phyloP scores from a whole-genome alignment of 345 rosid species.

The Cardamine occulta region DNA sequence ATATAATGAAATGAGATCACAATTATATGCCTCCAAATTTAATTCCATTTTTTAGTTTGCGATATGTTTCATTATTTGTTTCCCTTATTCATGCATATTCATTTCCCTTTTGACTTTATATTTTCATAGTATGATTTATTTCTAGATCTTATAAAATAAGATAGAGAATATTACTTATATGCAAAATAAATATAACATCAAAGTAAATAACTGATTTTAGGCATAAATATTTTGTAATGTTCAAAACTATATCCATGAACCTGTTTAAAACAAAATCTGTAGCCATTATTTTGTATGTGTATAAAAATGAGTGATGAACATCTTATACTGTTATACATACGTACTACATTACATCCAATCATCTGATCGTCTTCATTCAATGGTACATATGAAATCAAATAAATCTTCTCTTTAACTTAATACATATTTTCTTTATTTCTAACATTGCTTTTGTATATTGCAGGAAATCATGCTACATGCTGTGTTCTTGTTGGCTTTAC shows the following conservation, averaged over 20 bases:
- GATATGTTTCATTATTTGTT: not conserved
- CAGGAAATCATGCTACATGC: conserved; percentile 11
- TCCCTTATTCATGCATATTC: not conserved
- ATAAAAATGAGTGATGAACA: conserved; percentile 7
- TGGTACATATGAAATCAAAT: conserved; percentile 20
- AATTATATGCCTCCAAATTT: not conserved
- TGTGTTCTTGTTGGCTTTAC: conserved; percentile 11
- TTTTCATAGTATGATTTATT: not conserved
- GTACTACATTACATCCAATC: not conserved
- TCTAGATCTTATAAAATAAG: not conserved
- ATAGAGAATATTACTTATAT: not conserved
- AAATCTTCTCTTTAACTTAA: not conserved
- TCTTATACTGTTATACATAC: not conserved
- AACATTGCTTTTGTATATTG: conserved; percentile 10
- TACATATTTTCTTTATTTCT: not conserved
- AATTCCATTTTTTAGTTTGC: not conserved
- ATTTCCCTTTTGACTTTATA: not conserved
- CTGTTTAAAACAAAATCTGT: not conserved
- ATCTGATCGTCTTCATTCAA: conserved; percentile 3
- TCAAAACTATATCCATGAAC: not conserved
- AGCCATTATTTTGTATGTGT: not conserved
- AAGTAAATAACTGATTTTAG: not conserved
- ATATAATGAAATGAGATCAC: not conserved
- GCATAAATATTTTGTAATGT: not conserved
- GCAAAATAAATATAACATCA: not conserved